Evolutionary conservation across 768 basidiomycete species (phyloP).

Genomic region (Rhizopogon vinicolor): DNA sequence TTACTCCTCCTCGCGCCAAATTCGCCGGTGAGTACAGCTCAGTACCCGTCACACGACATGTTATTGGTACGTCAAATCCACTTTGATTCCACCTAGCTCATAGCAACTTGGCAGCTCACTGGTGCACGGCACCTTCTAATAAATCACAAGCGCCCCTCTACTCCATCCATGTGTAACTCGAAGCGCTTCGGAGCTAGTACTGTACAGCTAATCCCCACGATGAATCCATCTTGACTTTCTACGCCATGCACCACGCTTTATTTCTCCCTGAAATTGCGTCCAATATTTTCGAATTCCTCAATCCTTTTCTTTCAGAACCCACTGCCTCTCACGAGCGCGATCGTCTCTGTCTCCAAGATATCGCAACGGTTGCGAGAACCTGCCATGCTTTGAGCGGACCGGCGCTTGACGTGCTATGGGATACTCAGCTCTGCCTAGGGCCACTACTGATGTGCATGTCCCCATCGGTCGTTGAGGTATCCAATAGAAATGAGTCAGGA

Average conservation of each 20-base stretch:
- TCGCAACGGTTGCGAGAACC: slow-evolving; percentile 1
- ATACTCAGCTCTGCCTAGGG: slow-evolving; percentile 1
- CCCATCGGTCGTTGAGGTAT: background rate
- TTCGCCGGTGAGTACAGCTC: too few relatives aligned
- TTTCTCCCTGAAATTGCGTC: background rate
- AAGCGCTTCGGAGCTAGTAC: too few relatives aligned
- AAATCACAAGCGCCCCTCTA: too few relatives aligned
- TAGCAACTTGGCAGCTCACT: too few relatives aligned
- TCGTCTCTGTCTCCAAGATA: background rate
- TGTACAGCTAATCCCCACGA: too few relatives aligned
- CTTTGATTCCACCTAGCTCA: too few relatives aligned
- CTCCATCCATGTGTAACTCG: too few relatives aligned
- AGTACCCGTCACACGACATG: too few relatives aligned
- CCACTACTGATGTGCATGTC: background rate
- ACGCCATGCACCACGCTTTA: background rate
- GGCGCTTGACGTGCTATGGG: slow-evolving; percentile 3
- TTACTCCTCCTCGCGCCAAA: background rate
- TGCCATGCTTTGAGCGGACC: slow-evolving; percentile 2
- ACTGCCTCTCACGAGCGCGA: background rate
- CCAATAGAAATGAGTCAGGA: background rate
- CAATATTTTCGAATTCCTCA: background rate
- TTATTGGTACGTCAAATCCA: too few relatives aligned
- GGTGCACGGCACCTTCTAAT: too few relatives aligned
- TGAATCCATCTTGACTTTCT: too few relatives aligned
- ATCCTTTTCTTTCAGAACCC: background rate